These are phyloP conservation scores for Apophysomyces elegans DNA, from an alignment of 371 early-diverging fungal species.

Conservation along the genomic window DNA sequence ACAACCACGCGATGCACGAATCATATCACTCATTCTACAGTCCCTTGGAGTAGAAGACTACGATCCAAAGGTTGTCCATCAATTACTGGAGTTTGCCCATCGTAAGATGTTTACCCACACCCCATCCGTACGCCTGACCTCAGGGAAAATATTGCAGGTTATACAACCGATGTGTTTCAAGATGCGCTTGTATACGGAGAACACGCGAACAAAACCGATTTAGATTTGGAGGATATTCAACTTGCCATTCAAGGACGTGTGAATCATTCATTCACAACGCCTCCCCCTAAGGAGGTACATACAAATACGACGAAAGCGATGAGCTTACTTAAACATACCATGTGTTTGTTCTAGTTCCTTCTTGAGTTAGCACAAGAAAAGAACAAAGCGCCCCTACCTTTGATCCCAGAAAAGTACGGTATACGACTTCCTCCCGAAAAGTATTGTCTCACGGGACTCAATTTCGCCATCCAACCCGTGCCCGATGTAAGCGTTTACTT, in stretches of 20 bases:
- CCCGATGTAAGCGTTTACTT: constrained; percentile 67
- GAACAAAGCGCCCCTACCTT: constrained; percentile 88
- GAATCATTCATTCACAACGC: constrained; percentile 87
- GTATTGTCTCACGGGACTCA: constrained; percentile 85
- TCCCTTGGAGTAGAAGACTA: constrained; percentile 94
- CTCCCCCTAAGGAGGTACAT: constrained; percentile 87
- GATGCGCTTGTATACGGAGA: constrained; percentile 96
- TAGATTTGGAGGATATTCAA: constrained; percentile 92
- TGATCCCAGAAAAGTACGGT: constrained; percentile 89
- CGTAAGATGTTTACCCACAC: constrained; percentile 44
- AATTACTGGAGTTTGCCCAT: constrained; percentile 95
- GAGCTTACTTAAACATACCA: background rate
- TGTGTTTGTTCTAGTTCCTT: constrained; percentile 62
- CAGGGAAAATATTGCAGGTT: constrained; percentile 62
- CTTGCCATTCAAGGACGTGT: constrained; percentile 92
- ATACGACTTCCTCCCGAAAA: constrained; percentile 93
- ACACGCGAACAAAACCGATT: constrained; percentile 83
- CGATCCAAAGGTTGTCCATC: constrained; percentile 96
- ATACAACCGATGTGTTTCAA: constrained; percentile 92
- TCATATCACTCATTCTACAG: constrained; percentile 91
- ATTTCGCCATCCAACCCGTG: constrained; percentile 76
- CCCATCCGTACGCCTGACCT: background rate
- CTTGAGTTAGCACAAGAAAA: constrained; percentile 86
- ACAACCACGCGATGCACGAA: constrained; percentile 88
- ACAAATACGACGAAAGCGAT: no score